Conservation (phyloP, 176 grass and related monocot genomes). For the Avena atlantica region DNA sequence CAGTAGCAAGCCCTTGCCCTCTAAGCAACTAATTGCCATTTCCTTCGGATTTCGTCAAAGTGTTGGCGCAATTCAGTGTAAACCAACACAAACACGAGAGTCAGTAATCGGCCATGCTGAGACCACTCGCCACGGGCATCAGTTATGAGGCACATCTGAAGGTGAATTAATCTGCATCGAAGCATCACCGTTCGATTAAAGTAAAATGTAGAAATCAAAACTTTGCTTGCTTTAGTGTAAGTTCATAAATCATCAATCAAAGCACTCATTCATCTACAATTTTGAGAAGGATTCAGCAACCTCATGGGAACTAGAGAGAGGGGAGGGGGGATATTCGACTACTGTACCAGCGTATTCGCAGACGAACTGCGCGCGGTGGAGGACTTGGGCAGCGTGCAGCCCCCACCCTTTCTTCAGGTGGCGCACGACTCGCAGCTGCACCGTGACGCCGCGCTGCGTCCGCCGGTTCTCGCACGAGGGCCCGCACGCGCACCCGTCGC, state of each 20-base stretch:
- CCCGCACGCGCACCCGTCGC: conserved; percentile 58
- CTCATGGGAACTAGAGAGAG: background rate
- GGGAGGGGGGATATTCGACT: background rate
- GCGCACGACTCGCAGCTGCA: conserved; percentile 59
- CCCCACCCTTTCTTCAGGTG: conserved; percentile 79
- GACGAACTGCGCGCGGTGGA: conserved; percentile 58
- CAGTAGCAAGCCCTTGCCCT: background rate
- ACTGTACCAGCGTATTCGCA: conserved; percentile 83
- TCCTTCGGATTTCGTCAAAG: background rate
- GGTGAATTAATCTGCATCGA: background rate
- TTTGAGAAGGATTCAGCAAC: conserved; percentile 6
- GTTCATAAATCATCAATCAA: conserved; percentile 1
- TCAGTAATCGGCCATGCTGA: background rate
- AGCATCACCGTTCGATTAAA: background rate
- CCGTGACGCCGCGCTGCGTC: conserved; percentile 64
- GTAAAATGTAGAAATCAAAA: background rate
- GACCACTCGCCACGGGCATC: background rate
- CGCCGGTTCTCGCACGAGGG: conserved; percentile 55
- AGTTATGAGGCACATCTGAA: background rate
- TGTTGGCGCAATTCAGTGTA: background rate
- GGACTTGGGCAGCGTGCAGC: conserved; percentile 57
- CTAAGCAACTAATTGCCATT: conserved; percentile 7
- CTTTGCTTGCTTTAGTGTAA: background rate
- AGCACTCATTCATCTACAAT: background rate
- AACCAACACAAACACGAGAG: background rate